Evolutionary conservation across 1,284 basidiomycete genomes (phyloP), one percentile per base, ranked within the genome.

Genomic region (Ceratobasidium sp.): DNA sequence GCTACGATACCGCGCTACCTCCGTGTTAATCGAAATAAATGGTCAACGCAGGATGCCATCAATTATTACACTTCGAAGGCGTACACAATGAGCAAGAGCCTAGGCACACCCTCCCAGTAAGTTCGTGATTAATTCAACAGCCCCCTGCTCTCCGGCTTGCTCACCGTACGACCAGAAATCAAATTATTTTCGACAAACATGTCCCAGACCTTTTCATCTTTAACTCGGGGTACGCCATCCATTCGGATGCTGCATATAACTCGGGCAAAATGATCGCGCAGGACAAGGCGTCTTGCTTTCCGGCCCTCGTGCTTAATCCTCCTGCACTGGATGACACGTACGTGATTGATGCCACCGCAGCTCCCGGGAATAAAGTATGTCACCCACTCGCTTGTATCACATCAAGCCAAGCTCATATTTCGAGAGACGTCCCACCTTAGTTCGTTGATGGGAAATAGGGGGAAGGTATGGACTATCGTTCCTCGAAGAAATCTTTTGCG

Each of bases 201-300:
- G 89, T 98, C 16, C 87, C 90, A 0, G 85, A 93, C 78, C 88
- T 98, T 31, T 84, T 98, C 37, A 85, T 90, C 29, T 96, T 98
- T 80, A 87, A 91, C 74, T 88, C 91, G 3, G 84, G 83, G 48
- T 74, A 83, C 83, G 16, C 87, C 86, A 90, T 93, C 77, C 88
- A 88, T 39, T 84, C 87, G 37, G 88, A 90, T 79, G 80, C 83
- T 1, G 83, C 89, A 2, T 96, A 94, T 82, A 84, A 84, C 75
- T 82, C 86, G n/a, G 94, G 93, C 41, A 90, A 89, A 78, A 83
- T 99, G 39, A 95, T 99, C 74, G 84, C 98, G 9, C 98, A 99
- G 82, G 98, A 99, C 83, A 97, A 98, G 81, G 97, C 98, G 14
- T 96, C 93, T 61, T 99, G 98, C 83, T 96, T 99, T 81, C 96